Evolutionary conservation across 2,329 filamentous ascomycete species (phyloP), one percentile per base, ranked within the genome.

Genomic region (Verticillium albo-atrum): DNA sequence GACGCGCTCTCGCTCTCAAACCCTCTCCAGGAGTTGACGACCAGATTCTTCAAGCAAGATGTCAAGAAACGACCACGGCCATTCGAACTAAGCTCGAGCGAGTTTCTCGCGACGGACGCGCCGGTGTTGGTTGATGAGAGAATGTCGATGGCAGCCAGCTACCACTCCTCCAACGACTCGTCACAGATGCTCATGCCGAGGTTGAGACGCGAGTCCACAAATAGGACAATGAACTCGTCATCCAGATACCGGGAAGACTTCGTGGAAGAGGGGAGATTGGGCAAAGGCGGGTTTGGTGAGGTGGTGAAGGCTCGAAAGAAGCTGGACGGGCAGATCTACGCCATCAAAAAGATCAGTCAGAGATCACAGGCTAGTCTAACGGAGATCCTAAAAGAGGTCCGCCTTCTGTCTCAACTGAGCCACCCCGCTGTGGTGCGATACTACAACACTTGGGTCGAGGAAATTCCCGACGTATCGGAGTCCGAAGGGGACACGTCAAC

Each of bases 281-380:
- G 95, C 3, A 96, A 94, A 71, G 95, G 95, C 51, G 95, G 94
- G 0, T 99, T 97, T 74, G 95, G 95, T 5, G 92, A 97, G 74
- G 95, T 99, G 25, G 92, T 98, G 58, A 96, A 97, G 72, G 94
- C 94, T 3, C 86, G 94, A 32, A 96, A 97, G 73, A 97, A 64
- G 75, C 85, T 97, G 4, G 95, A 98, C 71, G 91, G 91, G 1
- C 90, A 93, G 60, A 89, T 96, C 51, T 99, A 98, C 74, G 95
- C 95, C 20, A 91, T 99, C 71, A 99, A 99, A 73, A 97, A 98
- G 72, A 95, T 99, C 62, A 91, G 88, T 1, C 91, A 95, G 66
- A 88, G 89, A 56, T 91, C 91, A 1, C 84, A 89, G 27, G 83
- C 88, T 60, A 91, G 90, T 60, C 79, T 98, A 42, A 93, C 90